Evolutionary conservation across 345 rosid genomes (phyloP).

Genomic region (Ailanthus altissimus): DNA sequence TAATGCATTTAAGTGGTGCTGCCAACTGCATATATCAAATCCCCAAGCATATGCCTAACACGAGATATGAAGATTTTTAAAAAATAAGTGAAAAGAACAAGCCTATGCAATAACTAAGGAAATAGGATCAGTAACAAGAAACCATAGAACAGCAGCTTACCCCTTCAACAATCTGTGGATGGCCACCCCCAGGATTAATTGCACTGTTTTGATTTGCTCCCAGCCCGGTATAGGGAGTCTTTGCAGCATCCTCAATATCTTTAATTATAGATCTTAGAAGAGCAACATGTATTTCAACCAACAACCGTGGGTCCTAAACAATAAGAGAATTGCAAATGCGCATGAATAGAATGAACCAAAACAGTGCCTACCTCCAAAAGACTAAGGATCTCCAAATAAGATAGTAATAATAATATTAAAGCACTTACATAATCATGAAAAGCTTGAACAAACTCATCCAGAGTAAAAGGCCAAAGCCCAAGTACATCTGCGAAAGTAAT

Average conservation of each 20-base stretch:
- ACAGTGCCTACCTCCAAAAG: neutral
- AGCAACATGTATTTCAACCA: constrained; percentile 82
- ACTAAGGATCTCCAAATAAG: constrained; percentile 4
- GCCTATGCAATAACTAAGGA: neutral
- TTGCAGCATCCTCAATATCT: constrained; percentile 83
- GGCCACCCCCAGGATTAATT: constrained; percentile 84
- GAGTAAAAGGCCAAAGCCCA: constrained; percentile 90
- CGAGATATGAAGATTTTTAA: neutral
- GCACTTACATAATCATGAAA: constrained; percentile 80
- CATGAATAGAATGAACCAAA: constrained; percentile 7
- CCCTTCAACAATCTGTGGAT: constrained; percentile 87
- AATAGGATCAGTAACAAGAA: constrained; percentile 5
- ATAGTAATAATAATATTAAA: neutral
- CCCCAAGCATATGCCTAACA: constrained; percentile 90
- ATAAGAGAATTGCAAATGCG: constrained; percentile 23
- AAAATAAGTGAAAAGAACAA: neutral
- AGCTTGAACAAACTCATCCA: constrained; percentile 90
- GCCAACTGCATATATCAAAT: constrained; percentile 84
- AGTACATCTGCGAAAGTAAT: constrained; percentile 79
- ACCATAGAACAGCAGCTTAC: constrained; percentile 44
- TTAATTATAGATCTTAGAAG: constrained; percentile 67
- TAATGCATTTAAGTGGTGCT: constrained; percentile 62
- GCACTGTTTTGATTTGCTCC: constrained; percentile 66
- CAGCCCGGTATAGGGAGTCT: constrained; percentile 52
- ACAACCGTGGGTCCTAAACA: constrained; percentile 70